Base-by-base conservation (phyloP, 2,329 filamentous ascomycete genomes). In the Fusarium kyushuense region DNA sequence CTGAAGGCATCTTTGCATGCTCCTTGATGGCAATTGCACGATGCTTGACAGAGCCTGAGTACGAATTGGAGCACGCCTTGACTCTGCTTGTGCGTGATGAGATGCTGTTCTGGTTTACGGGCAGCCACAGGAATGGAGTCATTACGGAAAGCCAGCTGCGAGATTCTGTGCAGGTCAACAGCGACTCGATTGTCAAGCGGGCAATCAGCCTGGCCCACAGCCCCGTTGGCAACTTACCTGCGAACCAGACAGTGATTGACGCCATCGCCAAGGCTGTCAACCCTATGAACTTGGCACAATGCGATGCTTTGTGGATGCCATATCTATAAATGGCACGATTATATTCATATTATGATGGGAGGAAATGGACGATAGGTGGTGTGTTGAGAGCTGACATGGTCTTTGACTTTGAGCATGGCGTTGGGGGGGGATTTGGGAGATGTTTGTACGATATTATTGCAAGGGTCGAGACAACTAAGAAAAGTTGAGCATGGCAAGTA, bases 241-340 rank as follows among this genome's bases (percentile, higher is more conserved):
- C 95, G 25, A 97, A 97, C 79, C 96, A 99, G 84, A 98, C 95
- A 40, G 93, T 97, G 30, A 95, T 99, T 75, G 96, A 99, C 80
- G 81, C 96, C 65, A 92, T 99, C 65, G 92, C 92, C n/a, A 91
- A 91, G 81, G 94, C 95, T 2, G 94, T 97, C 17, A 96, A 97
- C 80, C 96, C 96, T 2, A 89, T 92, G 82, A 94, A 96, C 78
- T 79, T 99, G 79, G 90, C 92, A 43, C 88, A 92, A 79, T 94
- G 92, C 75, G 96, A 99, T 84, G 90, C 94, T 60, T 82, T 99
- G 73, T 99, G 96, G 94, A 98, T 98, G 95, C 91, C 93, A 25
- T 99, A 97, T 83, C 82, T 98, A 76, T 98, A 84, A 80, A 63
- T 45, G 51, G 25, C 23, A 47, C 40, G 43, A 43, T 45, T 45